Percentiles rank a stretch among this genome's conserved stretches.
Conservation (phyloP, 73 alveolate genomes). For the Paramecium octaurelia region DNA sequence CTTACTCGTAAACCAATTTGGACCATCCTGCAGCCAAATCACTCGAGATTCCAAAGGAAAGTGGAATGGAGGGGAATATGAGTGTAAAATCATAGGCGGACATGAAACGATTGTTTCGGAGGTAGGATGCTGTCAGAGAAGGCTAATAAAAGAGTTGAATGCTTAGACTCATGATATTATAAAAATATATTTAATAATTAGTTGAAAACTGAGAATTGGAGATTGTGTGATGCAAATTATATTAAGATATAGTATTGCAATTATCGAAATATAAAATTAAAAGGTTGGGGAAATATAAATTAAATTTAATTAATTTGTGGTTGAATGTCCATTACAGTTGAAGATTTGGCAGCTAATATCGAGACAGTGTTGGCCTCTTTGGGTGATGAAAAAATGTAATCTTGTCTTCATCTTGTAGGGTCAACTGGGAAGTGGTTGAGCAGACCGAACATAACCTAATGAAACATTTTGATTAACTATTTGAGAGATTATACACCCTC, state of each 20-base stretch:
- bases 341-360: conserved; percentile 31
- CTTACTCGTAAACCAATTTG: conserved; percentile 8
- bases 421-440: conserved; percentile 44
- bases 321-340: conserved; percentile 31
- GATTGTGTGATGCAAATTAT: neutral
- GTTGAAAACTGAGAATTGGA: neutral
- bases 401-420: neutral
- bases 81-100: conserved; percentile 17
- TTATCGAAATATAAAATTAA: neutral
- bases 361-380: conserved; percentile 27
- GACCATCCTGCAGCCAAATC: conserved; percentile 50
- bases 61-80: neutral
- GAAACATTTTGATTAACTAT: conserved; percentile 30
- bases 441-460: neutral
- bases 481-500: conserved; percentile 28
- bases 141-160: conserved; percentile 2
- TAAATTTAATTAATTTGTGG: conserved; percentile 12
- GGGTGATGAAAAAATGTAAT: conserved; percentile 29
- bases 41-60: neutral
- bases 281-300: neutral
- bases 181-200: neutral
- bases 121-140: conserved; percentile 15
- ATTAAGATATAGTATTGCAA: neutral
- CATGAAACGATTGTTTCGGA: conserved; percentile 12
- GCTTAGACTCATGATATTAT: neutral